Base-by-base conservation (phyloP, 805 yeast species). In the Saccharomyces paradoxus region DNA sequence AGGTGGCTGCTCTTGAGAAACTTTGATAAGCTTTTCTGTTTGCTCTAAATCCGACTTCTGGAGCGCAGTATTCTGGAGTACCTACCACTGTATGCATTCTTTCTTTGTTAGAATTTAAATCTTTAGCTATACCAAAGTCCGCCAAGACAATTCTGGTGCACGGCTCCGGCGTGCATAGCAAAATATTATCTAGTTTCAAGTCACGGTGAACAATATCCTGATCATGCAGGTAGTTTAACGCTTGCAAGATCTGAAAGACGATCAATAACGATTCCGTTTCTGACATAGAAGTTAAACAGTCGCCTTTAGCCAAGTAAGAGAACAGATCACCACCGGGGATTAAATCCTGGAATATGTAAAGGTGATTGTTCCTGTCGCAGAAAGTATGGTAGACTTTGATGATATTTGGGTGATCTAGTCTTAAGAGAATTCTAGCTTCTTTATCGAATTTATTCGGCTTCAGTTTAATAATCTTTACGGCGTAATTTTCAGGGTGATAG, bases 31-130 rank as follows among this genome's bases (percentile, higher is more conserved):
- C 65, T 41, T 63, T 53, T 49, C 69, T 63, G 30, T 68, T 65
- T 9, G 65, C 63, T 48, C 68, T 73, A 52, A 80, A 73, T 0
- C 84, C 81, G 10, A 84, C 81, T 60, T 84, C 89, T 0, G 90
- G 90, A 0, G 90, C 89, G 55, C 83, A 77, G 61, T 84, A 84
- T 63, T 84, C 89, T 0, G 85, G 82, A 0, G 89, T 84, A 2
- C 85, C 85, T 0, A 79, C 83, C 0, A 79, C 72, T 0, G 84
- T 77, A 46, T 71, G 73, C 74, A 79, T 75, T 53, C 82, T 66
- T 1, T 69, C 63, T 12, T 50, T 22, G 0, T 63, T 51, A 7
- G 61, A 55, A 6, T 65, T 57, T 21, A 64, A 44, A 14, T 68
- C 62, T 59, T 73, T 76, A 2, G 82, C 80, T 44, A 78, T 77